Evolutionary conservation across 2,329 filamentous ascomycete species (phyloP).

Genomic region (Orbilia quercus): DNA sequence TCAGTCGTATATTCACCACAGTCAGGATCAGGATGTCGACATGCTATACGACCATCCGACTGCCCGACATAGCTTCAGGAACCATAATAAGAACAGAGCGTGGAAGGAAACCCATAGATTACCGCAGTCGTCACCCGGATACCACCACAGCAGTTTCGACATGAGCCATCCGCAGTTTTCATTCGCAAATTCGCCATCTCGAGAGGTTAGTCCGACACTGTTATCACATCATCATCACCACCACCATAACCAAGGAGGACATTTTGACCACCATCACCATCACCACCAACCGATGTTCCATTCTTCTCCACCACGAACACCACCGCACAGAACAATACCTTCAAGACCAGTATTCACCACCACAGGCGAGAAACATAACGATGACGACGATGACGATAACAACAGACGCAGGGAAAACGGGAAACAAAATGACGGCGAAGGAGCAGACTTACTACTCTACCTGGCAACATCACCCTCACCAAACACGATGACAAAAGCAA

Average conservation of each 20-base stretch:
- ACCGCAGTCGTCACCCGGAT: slow-evolving; percentile 59
- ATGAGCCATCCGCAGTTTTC: slow-evolving; percentile 62
- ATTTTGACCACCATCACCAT: not conserved
- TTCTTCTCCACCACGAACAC: slow-evolving; percentile 73
- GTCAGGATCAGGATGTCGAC: slow-evolving; percentile 46
- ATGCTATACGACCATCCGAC: slow-evolving; percentile 39
- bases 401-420: slow-evolving; percentile 66
- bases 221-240: slow-evolving; percentile 65
- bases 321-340: slow-evolving; percentile 78
- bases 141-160: slow-evolving; percentile 61
- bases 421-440: slow-evolving; percentile 74
- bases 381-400: slow-evolving; percentile 63
- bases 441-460: slow-evolving; percentile 82
- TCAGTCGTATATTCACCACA: slow-evolving; percentile 54
- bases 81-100: slow-evolving; percentile 31
- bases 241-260: slow-evolving; percentile 56
- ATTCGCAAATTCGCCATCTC: slow-evolving; percentile 68
- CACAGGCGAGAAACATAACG: slow-evolving; percentile 75
- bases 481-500: slow-evolving; percentile 67
- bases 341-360: slow-evolving; percentile 74
- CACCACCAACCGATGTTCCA: slow-evolving; percentile 66
- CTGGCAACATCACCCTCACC: slow-evolving; percentile 92
- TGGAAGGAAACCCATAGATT: slow-evolving; percentile 58
- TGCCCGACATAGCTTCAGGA: slow-evolving; percentile 46
- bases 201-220: slow-evolving; percentile 63